Conservation (phyloP, 2,329 filamentous ascomycete genomes). For the Paramyrothecium sp. region DNA sequence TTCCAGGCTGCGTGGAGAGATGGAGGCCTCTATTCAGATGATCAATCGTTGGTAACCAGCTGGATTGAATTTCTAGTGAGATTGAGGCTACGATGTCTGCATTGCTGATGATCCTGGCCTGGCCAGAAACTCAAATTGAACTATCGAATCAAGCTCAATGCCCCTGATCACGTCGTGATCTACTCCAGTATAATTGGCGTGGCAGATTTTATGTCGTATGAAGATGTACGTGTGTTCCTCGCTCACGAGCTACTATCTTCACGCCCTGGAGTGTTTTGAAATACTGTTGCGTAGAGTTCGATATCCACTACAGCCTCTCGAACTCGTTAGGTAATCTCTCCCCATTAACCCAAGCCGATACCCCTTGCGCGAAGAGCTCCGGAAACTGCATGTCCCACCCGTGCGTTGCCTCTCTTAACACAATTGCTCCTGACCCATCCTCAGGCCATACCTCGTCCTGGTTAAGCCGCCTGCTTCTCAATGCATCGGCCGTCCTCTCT, state of each 20-base stretch:
- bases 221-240: too few species aligned
- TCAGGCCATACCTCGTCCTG: conserved; percentile 17
- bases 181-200: too few species aligned
- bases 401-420: conserved; percentile 34
- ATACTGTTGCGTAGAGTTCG: neutral
- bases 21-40: too few species aligned
- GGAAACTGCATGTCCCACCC: conserved; percentile 40
- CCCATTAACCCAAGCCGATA: conserved; percentile 33
- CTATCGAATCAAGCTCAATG: too few species aligned
- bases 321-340: conserved; percentile 21
- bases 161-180: too few species aligned
- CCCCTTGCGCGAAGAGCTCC: conserved; percentile 31
- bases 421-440: conserved; percentile 23
- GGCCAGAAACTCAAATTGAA: too few species aligned
- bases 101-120: too few species aligned
- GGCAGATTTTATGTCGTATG: too few species aligned
- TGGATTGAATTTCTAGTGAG: too few species aligned
- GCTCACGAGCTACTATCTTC: neutral
- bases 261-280: neutral
- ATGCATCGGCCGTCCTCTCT: conserved; percentile 23
- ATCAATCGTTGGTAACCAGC: too few species aligned
- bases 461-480: conserved; percentile 9
- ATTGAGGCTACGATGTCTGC: too few species aligned
- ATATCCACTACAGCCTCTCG: conserved; percentile 12
- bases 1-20: too few species aligned